Conservation (phyloP, 169 alveolate genomes). For the Plasmodium sp. region DNA sequence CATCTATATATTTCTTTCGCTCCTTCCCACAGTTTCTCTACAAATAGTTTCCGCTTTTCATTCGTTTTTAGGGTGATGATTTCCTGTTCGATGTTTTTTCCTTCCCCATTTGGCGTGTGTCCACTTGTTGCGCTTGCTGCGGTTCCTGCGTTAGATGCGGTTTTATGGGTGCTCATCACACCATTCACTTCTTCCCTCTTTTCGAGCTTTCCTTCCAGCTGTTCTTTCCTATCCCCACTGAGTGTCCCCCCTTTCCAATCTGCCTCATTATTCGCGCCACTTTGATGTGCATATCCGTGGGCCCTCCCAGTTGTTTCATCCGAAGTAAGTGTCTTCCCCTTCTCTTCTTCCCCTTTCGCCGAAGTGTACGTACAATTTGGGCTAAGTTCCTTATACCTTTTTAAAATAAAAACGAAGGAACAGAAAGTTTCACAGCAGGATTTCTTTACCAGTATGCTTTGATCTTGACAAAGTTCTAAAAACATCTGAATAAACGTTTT, state of each 20-base stretch:
- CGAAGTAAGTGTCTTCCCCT: neutral
- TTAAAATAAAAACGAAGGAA: constrained; percentile 18
- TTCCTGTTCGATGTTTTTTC: neutral
- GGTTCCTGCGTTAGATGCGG: neutral
- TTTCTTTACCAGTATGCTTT: constrained; percentile 69
- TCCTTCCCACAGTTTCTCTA: constrained; percentile 39
- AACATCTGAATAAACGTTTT: constrained; percentile 20
- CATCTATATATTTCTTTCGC: constrained; percentile 47
- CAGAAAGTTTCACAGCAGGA: constrained; percentile 70
- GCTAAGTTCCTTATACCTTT: constrained; percentile 11
- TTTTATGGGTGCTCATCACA: neutral
- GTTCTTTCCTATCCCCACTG: neutral
- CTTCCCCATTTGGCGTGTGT: neutral
- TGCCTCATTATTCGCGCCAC: neutral
- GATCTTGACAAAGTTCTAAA: constrained; percentile 67
- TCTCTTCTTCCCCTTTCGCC: constrained; percentile 2
- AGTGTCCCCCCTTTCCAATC: neutral
- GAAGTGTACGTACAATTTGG: neutral
- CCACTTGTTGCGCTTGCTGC: neutral
- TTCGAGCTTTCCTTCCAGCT: neutral
- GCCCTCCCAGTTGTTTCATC: neutral
- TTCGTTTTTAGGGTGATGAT: neutral
- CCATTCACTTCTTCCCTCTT: neutral
- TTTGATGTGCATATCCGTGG: neutral
- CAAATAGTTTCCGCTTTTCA: constrained; percentile 11